Percentiles rank a stretch among this genome's conserved stretches.
phyloP scores from a whole-genome alignment of 148 eudicot genomes.

The Dianthus caryophyllus region DNA sequence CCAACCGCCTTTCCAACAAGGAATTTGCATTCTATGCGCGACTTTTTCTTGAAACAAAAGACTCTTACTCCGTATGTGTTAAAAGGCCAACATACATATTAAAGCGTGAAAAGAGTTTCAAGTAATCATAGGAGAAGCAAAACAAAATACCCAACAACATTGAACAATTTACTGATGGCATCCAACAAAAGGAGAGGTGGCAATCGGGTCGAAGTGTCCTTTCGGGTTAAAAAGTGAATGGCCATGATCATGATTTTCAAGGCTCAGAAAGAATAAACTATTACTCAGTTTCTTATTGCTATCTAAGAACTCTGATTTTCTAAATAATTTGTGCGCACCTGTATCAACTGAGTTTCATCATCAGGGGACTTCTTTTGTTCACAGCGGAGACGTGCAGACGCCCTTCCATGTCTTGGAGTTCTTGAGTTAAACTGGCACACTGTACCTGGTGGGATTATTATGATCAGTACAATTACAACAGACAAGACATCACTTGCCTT shows the following conservation, averaged over 20 bases:
- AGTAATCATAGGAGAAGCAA: neutral
- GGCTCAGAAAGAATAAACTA: slow-evolving; percentile 1
- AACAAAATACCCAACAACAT: neutral
- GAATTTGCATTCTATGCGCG: neutral
- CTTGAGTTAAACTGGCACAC: slow-evolving; percentile 90
- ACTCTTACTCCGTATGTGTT: neutral
- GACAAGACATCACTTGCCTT: slow-evolving; percentile 53
- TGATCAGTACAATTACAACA: slow-evolving; percentile 10
- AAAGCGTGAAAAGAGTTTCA: neutral
- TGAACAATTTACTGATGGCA: neutral
- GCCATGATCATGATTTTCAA: slow-evolving; percentile 1
- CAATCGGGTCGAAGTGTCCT: neutral
- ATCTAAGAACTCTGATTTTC: neutral
- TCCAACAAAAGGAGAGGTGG: neutral
- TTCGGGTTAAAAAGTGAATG: neutral
- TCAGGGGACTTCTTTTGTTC: slow-evolving; percentile 94
- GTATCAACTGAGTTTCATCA: slow-evolving; percentile 86
- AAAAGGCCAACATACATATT: neutral
- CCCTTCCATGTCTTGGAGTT: slow-evolving; percentile 93
- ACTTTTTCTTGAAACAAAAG: neutral
- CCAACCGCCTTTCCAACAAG: too few species aligned
- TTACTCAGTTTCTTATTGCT: neutral
- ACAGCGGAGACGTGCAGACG: slow-evolving; percentile 89
- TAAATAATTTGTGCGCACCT: slow-evolving; percentile 38
- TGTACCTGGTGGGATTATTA: slow-evolving; percentile 58